Percentiles rank a stretch among this genome's conserved stretches.
phyloP scores from a whole-genome alignment of 495 filamentous ascomycete genomes.

The Aspergillus carlsbadensis region DNA sequence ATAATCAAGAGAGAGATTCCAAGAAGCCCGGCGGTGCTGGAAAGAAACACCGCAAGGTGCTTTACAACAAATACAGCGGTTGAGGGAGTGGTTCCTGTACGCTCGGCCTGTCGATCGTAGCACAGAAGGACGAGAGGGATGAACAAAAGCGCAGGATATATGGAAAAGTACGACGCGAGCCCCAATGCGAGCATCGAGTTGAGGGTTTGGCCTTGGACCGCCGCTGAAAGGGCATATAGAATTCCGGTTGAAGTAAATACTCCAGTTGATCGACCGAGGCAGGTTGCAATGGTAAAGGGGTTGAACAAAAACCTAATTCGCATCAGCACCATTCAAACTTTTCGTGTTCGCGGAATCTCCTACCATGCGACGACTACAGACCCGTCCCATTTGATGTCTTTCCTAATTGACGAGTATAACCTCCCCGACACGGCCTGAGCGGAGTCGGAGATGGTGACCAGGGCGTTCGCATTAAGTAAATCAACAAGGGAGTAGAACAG shows the following conservation, averaged over 20 bases:
- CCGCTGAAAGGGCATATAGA: conserved; percentile 78
- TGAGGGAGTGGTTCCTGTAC: conserved; percentile 22
- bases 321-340: background rate
- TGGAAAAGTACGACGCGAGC: conserved; percentile 84
- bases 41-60: conserved; percentile 45
- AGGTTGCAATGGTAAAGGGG: conserved; percentile 90
- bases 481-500: conserved; percentile 82
- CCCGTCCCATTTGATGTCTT: conserved; percentile 73
- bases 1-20: conserved; percentile 72
- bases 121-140: conserved; percentile 79
- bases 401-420: conserved; percentile 74
- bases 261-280: conserved; percentile 86
- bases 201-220: conserved; percentile 68
- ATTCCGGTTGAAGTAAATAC: conserved; percentile 90
- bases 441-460: conserved; percentile 80
- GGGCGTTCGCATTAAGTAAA: conserved; percentile 76
- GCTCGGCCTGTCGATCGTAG: conserved; percentile 62
- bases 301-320: conserved; percentile 79
- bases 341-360: background rate
- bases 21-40: conserved; percentile 58
- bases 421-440: conserved; percentile 70
- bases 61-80: conserved; percentile 47
- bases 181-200: conserved; percentile 83
- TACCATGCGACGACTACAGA: conserved; percentile 78
- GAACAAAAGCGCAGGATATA: conserved; percentile 86